These are phyloP conservation scores for Aspergillus vadensis DNA, from an alignment of 2,329 filamentous ascomycete species.

Conservation along the genomic window DNA sequence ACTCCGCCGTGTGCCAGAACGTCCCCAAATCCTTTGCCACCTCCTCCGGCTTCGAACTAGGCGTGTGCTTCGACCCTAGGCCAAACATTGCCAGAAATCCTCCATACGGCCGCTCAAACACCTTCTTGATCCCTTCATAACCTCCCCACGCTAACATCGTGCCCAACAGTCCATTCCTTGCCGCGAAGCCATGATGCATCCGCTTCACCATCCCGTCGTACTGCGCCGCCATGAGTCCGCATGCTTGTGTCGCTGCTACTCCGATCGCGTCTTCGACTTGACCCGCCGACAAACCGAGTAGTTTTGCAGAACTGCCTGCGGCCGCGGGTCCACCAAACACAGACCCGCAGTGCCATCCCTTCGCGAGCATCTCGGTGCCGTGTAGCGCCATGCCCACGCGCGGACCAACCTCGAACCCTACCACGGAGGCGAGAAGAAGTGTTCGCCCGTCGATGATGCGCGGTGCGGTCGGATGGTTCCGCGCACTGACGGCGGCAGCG, in stretches of 20 bases:
- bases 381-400: conserved; percentile 42
- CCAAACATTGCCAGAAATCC: conserved; percentile 48
- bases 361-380: conserved; percentile 41
- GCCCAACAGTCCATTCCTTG: conserved; percentile 47
- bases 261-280: conserved; percentile 41
- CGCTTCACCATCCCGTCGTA: conserved; percentile 49
- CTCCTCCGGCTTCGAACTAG: conserved; percentile 25
- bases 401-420: conserved; percentile 46
- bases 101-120: conserved; percentile 46
- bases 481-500: conserved; percentile 28
- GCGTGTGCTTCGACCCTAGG: conserved; percentile 29
- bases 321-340: conserved; percentile 44
- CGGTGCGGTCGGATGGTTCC: neutral
- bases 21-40: conserved; percentile 1
- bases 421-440: conserved; percentile 41
- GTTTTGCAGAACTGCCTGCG: conserved; percentile 34
- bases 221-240: conserved; percentile 47
- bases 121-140: conserved; percentile 48
- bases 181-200: conserved; percentile 52
- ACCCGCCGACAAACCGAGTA: conserved; percentile 33
- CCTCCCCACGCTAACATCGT: conserved; percentile 41
- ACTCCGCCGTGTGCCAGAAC: neutral
- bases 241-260: conserved; percentile 45
- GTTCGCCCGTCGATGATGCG: conserved; percentile 26
- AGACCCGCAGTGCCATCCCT: conserved; percentile 46